Evolutionary conservation across 2,329 filamentous ascomycete genomes (phyloP).

Genomic region (Dissoconium aciculare): DNA sequence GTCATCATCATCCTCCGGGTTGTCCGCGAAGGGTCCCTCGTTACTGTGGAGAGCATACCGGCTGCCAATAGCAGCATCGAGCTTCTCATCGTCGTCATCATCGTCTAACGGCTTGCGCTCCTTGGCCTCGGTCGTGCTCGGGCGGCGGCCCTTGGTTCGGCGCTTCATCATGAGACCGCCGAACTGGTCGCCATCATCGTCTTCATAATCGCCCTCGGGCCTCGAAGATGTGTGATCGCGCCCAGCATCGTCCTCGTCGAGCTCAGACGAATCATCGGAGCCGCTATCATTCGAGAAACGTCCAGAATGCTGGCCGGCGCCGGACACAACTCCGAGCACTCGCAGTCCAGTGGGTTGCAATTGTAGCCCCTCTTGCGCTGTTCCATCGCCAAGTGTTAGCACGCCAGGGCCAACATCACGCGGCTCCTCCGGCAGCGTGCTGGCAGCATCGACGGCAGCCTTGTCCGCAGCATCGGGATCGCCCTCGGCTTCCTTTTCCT

Average conservation of each 20-base stretch:
- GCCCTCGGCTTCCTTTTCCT: constrained; percentile 17
- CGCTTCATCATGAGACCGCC: constrained; percentile 21
- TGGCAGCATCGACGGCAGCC: constrained; percentile 18
- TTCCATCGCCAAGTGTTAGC: constrained; percentile 3
- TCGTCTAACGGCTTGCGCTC: constrained; percentile 19
- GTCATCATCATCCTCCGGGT: constrained; percentile 10
- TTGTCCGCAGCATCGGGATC: constrained; percentile 22
- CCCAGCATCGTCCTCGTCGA: constrained; percentile 24
- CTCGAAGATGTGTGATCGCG: constrained; percentile 13
- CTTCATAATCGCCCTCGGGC: constrained; percentile 23
- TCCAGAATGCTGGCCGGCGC: constrained; percentile 13
- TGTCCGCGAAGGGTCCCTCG: constrained; percentile 13
- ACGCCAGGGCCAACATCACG: constrained; percentile 11
- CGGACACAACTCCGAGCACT: constrained; percentile 8
- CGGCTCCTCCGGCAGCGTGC: constrained; percentile 20
- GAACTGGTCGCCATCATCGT: constrained; percentile 29
- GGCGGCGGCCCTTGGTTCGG: constrained; percentile 14
- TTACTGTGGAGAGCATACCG: too few relatives aligned
- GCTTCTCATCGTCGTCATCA: constrained; percentile 20
- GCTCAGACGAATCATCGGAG: constrained; percentile 34
- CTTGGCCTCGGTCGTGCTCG: constrained; percentile 24
- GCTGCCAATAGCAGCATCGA: constrained; percentile 8
- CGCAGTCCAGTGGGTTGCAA: constrained; percentile 17
- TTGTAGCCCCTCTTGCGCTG: constrained; percentile 10
- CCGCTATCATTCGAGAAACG: constrained; percentile 22